Percentiles rank a stretch among this genome's conserved stretches.
phyloP scores from a whole-genome alignment of 73 alveolate genomes.

The Paramecium pentaurelia region DNA sequence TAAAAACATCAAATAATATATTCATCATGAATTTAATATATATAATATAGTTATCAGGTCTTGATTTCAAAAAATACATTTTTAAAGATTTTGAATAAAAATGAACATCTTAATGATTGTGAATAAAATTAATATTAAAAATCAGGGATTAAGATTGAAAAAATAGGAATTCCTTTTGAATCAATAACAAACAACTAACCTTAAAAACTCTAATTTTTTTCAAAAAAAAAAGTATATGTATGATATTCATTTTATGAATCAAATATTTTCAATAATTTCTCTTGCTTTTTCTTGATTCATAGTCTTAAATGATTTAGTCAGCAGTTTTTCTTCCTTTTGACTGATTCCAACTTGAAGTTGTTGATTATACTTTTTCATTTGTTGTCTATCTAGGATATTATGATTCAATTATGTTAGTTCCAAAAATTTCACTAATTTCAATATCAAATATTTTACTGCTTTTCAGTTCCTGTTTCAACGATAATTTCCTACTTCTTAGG shows the following conservation, averaged over 20 bases:
- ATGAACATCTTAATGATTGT: too few species aligned
- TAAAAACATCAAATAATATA: too few species aligned
- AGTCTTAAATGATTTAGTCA: not conserved
- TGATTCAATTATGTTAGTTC: not conserved
- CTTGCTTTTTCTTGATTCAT: not conserved
- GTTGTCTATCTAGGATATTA: not conserved
- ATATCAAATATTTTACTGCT: not conserved
- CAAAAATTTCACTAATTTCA: not conserved
- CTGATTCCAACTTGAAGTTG: not conserved
- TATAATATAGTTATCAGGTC: too few species aligned
- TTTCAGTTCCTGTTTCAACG: not conserved
- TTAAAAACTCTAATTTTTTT: not conserved
- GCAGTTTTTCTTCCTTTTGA: slow-evolving; percentile 28
- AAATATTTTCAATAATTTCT: not conserved
- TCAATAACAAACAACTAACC: too few species aligned
- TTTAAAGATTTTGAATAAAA: too few species aligned
- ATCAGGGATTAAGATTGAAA: too few species aligned
- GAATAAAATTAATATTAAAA: too few species aligned
- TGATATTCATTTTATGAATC: not conserved
- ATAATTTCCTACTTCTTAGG: not conserved
- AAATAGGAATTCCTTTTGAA: too few species aligned
- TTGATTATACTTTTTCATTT: not conserved
- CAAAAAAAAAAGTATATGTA: not conserved
- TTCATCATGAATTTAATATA: too few species aligned
- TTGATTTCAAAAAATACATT: too few species aligned